phyloP scores from a whole-genome alignment of 108 stramenopile genomes.

The Pseudonitzschia delicatissima region DNA sequence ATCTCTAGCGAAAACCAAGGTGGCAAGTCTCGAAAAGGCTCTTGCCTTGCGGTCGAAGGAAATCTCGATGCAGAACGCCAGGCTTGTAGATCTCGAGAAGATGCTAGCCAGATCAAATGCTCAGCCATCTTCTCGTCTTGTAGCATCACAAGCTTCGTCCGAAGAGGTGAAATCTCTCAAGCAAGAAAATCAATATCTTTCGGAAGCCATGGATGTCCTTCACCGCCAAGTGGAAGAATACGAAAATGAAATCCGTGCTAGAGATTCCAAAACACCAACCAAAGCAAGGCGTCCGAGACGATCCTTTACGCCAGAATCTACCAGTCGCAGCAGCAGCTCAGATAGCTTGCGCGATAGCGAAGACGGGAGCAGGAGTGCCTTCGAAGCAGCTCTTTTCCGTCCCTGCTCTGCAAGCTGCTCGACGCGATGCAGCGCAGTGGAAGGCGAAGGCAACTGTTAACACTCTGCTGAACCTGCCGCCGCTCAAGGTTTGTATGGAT shows the following conservation, averaged over 20 bases:
- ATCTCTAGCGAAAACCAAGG: conserved; percentile 47
- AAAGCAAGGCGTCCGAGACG: conserved; percentile 36
- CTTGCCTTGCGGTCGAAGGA: conserved; percentile 70
- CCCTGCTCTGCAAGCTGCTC: conserved; percentile 66
- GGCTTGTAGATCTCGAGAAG: conserved; percentile 70
- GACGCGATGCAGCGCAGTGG: conserved; percentile 71
- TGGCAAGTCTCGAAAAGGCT: conserved; percentile 72
- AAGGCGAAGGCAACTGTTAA: conserved; percentile 50
- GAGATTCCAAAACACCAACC: conserved; percentile 58
- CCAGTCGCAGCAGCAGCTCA: conserved; percentile 16
- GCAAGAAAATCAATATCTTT: conserved; percentile 67
- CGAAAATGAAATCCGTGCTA: conserved; percentile 72
- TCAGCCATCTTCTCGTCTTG: conserved; percentile 40
- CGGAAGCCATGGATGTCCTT: conserved; percentile 80
- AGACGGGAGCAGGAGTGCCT: conserved; percentile 20
- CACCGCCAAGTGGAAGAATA: conserved; percentile 82
- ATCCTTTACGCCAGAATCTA: conserved; percentile 26
- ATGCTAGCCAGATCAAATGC: conserved; percentile 55
- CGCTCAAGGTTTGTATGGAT: conserved; percentile 23
- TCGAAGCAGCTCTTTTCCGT: conserved; percentile 74
- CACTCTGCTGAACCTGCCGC: conserved; percentile 37
- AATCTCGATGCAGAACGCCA: conserved; percentile 64
- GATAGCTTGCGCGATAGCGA: conserved; percentile 3
- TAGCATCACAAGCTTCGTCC: conserved; percentile 40
- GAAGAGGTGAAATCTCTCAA: conserved; percentile 53